phyloP scores from a whole-genome alignment of 2,329 filamentous ascomycete species.

The Simplicillium sp. region DNA sequence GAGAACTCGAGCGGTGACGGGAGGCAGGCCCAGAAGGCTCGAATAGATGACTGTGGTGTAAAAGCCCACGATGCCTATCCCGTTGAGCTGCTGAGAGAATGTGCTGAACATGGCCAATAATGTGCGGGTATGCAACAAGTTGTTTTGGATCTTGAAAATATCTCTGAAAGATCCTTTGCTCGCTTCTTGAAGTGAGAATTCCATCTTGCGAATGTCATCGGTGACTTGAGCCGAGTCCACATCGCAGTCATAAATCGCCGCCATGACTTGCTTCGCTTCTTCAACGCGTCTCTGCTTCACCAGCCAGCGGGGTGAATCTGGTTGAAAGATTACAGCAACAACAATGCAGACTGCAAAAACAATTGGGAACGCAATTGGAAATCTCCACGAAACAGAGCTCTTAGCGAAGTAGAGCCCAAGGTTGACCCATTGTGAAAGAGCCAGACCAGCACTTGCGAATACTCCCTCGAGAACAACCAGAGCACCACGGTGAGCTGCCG shows the following conservation, averaged over 20 bases:
- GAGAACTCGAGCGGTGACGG: too few species aligned
- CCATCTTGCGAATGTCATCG: neutral
- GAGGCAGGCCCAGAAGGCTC: too few species aligned
- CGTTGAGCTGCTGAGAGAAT: too few species aligned
- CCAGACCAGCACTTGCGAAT: neutral
- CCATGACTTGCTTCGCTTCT: neutral
- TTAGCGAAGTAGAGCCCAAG: neutral
- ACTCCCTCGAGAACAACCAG: neutral
- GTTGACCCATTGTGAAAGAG: neutral
- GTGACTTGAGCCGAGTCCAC: neutral
- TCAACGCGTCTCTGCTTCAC: neutral
- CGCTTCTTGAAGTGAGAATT: neutral
- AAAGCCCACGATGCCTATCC: too few species aligned
- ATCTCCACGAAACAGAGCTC: neutral
- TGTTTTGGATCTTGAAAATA: neutral
- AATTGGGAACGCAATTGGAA: neutral
- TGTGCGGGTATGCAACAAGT: neutral
- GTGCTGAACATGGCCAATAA: neutral
- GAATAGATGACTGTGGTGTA: too few species aligned
- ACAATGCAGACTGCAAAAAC: neutral
- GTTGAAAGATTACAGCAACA: neutral
- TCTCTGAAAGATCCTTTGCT: neutral
- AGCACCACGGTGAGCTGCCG: neutral
- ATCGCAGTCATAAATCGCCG: neutral
- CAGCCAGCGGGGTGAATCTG: neutral